Evolutionary conservation across 2,329 filamentous ascomycete genomes (phyloP).

Genomic region (Hansfordia pulvinata): DNA sequence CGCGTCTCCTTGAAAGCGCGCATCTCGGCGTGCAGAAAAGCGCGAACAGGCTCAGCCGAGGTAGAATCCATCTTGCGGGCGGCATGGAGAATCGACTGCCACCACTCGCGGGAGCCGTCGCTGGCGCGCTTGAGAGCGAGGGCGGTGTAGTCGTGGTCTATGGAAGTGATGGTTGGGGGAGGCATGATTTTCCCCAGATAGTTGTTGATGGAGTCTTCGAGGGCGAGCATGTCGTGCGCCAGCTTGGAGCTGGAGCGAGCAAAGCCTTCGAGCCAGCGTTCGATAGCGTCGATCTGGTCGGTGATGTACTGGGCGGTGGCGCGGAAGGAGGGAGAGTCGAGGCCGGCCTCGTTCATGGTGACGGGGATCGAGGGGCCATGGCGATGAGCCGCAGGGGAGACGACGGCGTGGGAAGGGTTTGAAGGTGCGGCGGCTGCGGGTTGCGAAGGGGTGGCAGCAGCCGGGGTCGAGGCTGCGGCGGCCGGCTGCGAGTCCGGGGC

Average conservation of each 20-base stretch:
- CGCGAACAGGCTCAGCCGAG: conserved; percentile 69
- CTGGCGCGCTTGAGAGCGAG: conserved; percentile 74
- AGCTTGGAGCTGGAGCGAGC: conserved; percentile 39
- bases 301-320: conserved; percentile 75
- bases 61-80: conserved; percentile 66
- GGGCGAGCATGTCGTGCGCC: conserved; percentile 48
- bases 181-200: conserved; percentile 69
- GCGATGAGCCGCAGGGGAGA: too few relatives aligned
- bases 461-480: too few relatives aligned
- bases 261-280: conserved; percentile 73
- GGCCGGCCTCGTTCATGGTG: conserved; percentile 80
- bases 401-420: too few relatives aligned
- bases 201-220: conserved; percentile 68
- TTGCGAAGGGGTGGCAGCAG: too few relatives aligned
- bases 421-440: too few relatives aligned
- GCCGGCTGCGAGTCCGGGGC: too few relatives aligned
- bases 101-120: conserved; percentile 80
- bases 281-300: conserved; percentile 82
- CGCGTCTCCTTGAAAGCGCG: conserved; percentile 77
- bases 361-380: conserved; percentile 52
- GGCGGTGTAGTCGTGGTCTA: conserved; percentile 92
- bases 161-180: conserved; percentile 58
- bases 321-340: conserved; percentile 93
- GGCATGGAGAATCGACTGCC: conserved; percentile 59
- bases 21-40: conserved; percentile 68